These are phyloP conservation scores for Cutaneotrichosporon mucoides DNA, from an alignment of 1,284 basidiomycete genomes.

Conservation along the genomic window DNA sequence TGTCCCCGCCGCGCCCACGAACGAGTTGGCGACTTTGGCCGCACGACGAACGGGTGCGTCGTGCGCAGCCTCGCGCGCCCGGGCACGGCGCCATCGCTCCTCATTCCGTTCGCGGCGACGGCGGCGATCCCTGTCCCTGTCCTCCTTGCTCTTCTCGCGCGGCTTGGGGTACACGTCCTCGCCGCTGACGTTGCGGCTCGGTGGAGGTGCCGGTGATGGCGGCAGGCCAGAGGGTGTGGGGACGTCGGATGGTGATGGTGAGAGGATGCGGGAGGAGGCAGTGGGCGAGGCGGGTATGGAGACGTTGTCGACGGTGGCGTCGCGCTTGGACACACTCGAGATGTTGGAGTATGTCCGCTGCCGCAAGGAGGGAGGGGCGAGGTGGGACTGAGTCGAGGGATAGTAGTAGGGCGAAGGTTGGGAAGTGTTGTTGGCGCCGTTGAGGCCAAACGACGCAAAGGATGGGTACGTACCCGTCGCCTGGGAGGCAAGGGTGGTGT, in stretches of 20 bases:
- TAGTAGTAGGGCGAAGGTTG: not conserved
- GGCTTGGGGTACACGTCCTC: not conserved
- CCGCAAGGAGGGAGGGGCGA: not conserved
- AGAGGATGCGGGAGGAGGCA: not conserved
- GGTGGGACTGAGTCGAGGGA: not conserved
- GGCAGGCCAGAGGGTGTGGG: not conserved
- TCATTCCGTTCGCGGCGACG: constrained; percentile 14
- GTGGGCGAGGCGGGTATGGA: not conserved
- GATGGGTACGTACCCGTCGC: not conserved
- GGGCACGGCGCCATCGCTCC: constrained; percentile 19
- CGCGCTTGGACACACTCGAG: not conserved
- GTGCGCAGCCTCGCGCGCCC: constrained; percentile 21
- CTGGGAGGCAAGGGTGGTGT: constrained; percentile 11
- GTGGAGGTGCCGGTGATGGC: not conserved
- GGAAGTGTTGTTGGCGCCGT: not conserved
- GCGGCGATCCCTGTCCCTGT: constrained; percentile 8
- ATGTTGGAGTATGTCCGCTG: constrained; percentile 5
- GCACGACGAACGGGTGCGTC: constrained; percentile 17
- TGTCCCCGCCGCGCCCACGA: constrained; percentile 5
- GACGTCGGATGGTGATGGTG: not conserved
- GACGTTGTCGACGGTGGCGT: constrained; percentile 1
- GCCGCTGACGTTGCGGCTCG: not conserved
- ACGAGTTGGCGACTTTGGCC: constrained; percentile 8
- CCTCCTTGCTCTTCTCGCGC: not conserved
- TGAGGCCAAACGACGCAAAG: not conserved